Evolutionary conservation across 2,329 filamentous ascomycete genomes (phyloP).

Genomic region (Apiospora malaysiana): DNA sequence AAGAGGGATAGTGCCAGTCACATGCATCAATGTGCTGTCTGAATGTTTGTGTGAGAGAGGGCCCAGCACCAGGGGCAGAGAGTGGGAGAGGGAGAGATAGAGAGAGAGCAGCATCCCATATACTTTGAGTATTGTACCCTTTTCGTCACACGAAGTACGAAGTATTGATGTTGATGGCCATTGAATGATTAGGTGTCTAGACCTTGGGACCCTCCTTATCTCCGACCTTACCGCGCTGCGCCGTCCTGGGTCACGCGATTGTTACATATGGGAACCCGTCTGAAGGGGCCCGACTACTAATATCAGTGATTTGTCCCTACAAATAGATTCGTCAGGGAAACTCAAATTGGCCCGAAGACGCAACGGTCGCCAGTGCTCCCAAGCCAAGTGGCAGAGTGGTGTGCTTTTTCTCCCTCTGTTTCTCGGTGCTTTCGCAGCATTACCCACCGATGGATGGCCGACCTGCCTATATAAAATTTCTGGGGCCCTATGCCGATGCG

Average conservation of each 20-base stretch:
- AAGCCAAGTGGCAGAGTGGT: too few species aligned
- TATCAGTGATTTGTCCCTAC: not conserved
- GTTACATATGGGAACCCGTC: not conserved
- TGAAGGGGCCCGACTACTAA: not conserved
- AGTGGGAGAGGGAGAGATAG: not conserved
- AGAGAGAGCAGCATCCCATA: not conserved
- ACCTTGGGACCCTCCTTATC: slow-evolving; percentile 4
- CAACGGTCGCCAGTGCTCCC: not conserved
- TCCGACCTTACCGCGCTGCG: not conserved
- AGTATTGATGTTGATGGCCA: too few species aligned
- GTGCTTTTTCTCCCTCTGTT: not conserved
- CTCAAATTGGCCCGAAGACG: slow-evolving; percentile 9
- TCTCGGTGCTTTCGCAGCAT: not conserved
- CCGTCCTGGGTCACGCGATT: slow-evolving; percentile 1
- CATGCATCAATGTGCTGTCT: not conserved
- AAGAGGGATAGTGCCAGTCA: not conserved
- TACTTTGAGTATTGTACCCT: not conserved
- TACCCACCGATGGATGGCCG: slow-evolving; percentile 8
- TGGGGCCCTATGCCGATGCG: not conserved
- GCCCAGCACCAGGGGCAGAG: not conserved
- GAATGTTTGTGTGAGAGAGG: not conserved
- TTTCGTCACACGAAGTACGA: not conserved
- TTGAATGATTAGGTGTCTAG: not conserved
- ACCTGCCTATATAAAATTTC: not conserved
- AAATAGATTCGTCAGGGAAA: slow-evolving; percentile 15